Percentiles rank a stretch among this genome's conserved stretches.
phyloP scores from a whole-genome alignment of 164 flowering plant genomes.

The Stephania japonica region DNA sequence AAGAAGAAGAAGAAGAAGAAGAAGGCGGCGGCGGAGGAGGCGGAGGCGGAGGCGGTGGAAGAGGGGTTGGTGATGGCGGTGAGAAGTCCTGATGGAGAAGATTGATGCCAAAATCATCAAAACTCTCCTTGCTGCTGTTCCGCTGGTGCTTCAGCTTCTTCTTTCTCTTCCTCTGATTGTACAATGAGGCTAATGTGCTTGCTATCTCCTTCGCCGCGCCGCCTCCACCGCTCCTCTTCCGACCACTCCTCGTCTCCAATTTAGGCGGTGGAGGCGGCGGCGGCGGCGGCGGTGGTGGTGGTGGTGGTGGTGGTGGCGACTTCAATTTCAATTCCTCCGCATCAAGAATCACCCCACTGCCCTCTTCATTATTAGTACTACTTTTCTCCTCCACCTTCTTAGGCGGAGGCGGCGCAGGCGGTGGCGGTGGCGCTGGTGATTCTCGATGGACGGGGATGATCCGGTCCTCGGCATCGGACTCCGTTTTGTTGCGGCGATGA shows the following conservation, averaged over 20 bases:
- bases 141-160: constrained; percentile 27
- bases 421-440: constrained; percentile 18
- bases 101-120: constrained; percentile 13
- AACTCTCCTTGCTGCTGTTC: constrained; percentile 16
- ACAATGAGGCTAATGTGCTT: constrained; percentile 49
- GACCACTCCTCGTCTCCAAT: constrained; percentile 24
- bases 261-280: constrained; percentile 21
- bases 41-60: constrained; percentile 29
- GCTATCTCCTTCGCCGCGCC: constrained; percentile 57
- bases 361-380: no score
- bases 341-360: background rate
- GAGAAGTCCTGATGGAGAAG: no score
- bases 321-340: constrained; percentile 3
- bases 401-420: constrained; percentile 18
- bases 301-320: constrained; percentile 13
- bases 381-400: constrained; percentile 1
- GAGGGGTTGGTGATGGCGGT: constrained; percentile 12
- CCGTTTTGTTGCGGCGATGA: background rate
- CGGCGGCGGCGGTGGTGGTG: constrained; percentile 27
- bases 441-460: constrained; percentile 3
- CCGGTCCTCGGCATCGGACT: constrained; percentile 10
- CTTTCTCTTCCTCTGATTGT: constrained; percentile 40
- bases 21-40: constrained; percentile 46
- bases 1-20: no score
- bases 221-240: constrained; percentile 44